Evolutionary conservation across 2,329 filamentous ascomycete species (phyloP).

Genomic region (Aspergillus arachidicola): DNA sequence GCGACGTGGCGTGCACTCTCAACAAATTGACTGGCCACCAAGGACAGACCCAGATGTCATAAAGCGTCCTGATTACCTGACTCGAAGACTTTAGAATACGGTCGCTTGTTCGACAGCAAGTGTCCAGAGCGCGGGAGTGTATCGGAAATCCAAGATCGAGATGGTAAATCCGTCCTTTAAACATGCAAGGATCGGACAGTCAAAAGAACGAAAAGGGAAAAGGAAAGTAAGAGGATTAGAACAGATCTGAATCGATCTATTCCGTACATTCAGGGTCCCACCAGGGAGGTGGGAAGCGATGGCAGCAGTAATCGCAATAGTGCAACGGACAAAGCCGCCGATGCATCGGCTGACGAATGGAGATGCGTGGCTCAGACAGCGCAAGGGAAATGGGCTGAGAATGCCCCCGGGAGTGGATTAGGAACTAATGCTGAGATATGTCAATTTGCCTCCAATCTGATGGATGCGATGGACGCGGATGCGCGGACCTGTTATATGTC

Average conservation of each 20-base stretch:
- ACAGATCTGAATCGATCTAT: slow-evolving; percentile 11
- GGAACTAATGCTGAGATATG: slow-evolving; percentile 19
- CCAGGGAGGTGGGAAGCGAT: background rate
- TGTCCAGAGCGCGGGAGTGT: background rate
- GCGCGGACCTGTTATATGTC: slow-evolving; percentile 25
- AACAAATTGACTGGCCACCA: background rate
- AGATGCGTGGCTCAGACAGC: slow-evolving; percentile 15
- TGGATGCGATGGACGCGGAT: slow-evolving; percentile 14
- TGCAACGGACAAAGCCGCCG: slow-evolving; percentile 14
- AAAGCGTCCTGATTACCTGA: background rate
- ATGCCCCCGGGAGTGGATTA: slow-evolving; percentile 5
- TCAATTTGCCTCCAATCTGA: slow-evolving; percentile 20
- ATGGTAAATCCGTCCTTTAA: background rate
- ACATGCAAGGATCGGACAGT: background rate
- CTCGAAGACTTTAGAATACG: background rate
- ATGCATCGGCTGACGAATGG: slow-evolving; percentile 24
- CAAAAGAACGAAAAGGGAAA: background rate
- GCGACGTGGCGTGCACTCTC: background rate
- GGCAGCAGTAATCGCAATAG: slow-evolving; percentile 7
- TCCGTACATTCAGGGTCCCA: slow-evolving; percentile 6
- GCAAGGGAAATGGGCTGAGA: slow-evolving; percentile 8
- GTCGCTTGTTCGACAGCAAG: background rate
- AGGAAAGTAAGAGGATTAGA: background rate
- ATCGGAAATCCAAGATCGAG: background rate
- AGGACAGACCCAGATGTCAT: background rate